These are phyloP conservation scores for Inga leiocalycina DNA, from an alignment of 306 rosid genomes.

Conservation along the genomic window DNA sequence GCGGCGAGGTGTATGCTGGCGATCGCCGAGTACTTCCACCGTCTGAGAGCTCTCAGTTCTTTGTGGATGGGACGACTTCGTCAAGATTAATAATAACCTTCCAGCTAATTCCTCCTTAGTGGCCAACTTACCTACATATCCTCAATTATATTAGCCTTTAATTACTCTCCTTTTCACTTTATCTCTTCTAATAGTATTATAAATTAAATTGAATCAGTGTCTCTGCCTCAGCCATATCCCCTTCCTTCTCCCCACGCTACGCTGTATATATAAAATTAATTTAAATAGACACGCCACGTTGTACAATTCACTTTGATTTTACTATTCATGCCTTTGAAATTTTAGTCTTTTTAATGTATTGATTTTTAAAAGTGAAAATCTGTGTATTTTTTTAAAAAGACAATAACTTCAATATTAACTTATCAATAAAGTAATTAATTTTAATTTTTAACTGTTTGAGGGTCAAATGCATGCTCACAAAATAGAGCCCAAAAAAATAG, in stretches of 20 bases:
- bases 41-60: constrained; percentile 90
- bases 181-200: background rate
- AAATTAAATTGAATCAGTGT: constrained; percentile 28
- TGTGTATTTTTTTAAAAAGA: background rate
- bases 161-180: background rate
- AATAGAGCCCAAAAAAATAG: background rate
- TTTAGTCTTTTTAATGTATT: background rate
- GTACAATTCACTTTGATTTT: constrained; percentile 14
- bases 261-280: background rate
- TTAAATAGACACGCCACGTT: background rate
- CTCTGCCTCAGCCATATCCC: constrained; percentile 17
- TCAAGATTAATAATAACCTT: constrained; percentile 45
- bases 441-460: background rate
- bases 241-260: constrained; percentile 20
- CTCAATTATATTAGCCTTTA: background rate
- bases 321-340: background rate
- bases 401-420: background rate
- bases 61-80: constrained; percentile 88
- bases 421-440: background rate
- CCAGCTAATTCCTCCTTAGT: background rate
- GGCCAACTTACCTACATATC: background rate
- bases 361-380: no score
- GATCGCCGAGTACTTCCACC: constrained; percentile 83
- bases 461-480: background rate
- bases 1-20: constrained; percentile 88